Percentiles rank a stretch among this genome's conserved stretches.
Evolutionary conservation across 164 flowering plant genomes (phyloP).

Genomic region (Sedum album): DNA sequence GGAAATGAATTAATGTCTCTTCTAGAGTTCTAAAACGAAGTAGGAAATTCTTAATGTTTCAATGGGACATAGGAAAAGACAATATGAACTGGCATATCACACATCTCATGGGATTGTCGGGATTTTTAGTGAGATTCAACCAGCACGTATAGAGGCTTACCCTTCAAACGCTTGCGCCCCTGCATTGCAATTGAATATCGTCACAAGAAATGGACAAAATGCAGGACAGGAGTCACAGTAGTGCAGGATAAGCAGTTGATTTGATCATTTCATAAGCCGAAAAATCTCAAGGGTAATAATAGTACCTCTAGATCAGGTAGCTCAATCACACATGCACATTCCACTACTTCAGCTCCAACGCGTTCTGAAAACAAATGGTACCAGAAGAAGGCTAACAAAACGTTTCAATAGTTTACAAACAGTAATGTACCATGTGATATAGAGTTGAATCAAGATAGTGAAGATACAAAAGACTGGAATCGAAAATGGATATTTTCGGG

Average conservation of each 20-base stretch:
- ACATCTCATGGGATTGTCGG: background rate
- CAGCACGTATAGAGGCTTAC: slow-evolving; percentile 41
- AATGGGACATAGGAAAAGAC: background rate
- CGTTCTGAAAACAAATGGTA: slow-evolving; percentile 36
- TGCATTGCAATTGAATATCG: slow-evolving; percentile 12
- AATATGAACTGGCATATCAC: background rate
- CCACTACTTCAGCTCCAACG: slow-evolving; percentile 52
- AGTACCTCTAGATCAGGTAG: slow-evolving; percentile 38
- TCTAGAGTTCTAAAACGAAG: background rate
- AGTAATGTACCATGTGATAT: background rate
- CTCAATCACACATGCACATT: slow-evolving; percentile 50
- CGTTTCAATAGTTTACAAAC: background rate
- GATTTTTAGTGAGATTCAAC: slow-evolving; percentile 30
- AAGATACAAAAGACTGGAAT: too few relatives aligned
- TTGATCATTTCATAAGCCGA: background rate
- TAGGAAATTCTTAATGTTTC: background rate
- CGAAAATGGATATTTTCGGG: too few relatives aligned
- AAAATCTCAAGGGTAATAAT: background rate
- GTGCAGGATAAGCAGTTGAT: background rate
- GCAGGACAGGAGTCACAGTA: background rate
- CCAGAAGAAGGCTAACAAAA: background rate
- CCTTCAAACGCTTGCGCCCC: slow-evolving; percentile 43
- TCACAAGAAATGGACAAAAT: too few relatives aligned
- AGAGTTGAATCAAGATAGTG: background rate
- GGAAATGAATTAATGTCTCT: background rate